phyloP scores from a whole-genome alignment of 1,284 basidiomycete species.

The Trametes versicolor region DNA sequence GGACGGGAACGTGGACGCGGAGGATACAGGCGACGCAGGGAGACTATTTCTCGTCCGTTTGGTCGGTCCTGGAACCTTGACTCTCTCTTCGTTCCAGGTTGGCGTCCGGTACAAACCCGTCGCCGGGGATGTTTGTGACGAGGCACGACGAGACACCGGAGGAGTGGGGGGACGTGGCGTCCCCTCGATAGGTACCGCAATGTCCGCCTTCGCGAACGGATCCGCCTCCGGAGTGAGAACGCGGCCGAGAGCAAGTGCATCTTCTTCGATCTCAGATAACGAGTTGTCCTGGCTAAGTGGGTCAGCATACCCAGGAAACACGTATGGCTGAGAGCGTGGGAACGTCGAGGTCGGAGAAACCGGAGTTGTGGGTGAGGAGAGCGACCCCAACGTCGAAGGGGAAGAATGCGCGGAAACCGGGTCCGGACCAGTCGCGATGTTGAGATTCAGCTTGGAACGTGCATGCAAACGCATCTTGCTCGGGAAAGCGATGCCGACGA shows the following conservation, averaged over 20 bases:
- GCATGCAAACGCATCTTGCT: slow-evolving; percentile 34
- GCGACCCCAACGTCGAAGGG: slow-evolving; percentile 37
- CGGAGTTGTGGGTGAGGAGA: slow-evolving; percentile 32
- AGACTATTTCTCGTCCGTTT: slow-evolving; percentile 31
- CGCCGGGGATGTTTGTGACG: slow-evolving; percentile 19
- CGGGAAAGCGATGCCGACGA: slow-evolving; percentile 35
- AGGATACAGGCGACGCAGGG: slow-evolving; percentile 31
- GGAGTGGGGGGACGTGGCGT: slow-evolving; percentile 32
- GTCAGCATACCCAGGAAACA: slow-evolving; percentile 25
- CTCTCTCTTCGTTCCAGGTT: slow-evolving; percentile 24
- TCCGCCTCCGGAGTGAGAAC: slow-evolving; percentile 46
- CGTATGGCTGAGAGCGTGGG: slow-evolving; percentile 30
- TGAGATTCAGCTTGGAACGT: slow-evolving; percentile 42
- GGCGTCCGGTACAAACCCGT: slow-evolving; percentile 9
- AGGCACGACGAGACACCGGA: slow-evolving; percentile 22
- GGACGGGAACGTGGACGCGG: slow-evolving; percentile 36
- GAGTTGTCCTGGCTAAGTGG: slow-evolving; percentile 12
- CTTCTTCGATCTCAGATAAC: slow-evolving; percentile 29
- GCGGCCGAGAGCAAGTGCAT: slow-evolving; percentile 39
- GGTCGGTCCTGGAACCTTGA: not conserved
- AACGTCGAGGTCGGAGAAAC: slow-evolving; percentile 33
- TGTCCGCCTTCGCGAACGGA: slow-evolving; percentile 44
- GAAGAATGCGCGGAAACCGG: slow-evolving; percentile 36
- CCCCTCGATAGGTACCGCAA: slow-evolving; percentile 28
- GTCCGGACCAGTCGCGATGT: slow-evolving; percentile 32